A percentile compares a stretch with the other conserved stretches of the same genome.
Conservation (phyloP, 495 filamentous ascomycete species). For the Penicillium angulare region DNA sequence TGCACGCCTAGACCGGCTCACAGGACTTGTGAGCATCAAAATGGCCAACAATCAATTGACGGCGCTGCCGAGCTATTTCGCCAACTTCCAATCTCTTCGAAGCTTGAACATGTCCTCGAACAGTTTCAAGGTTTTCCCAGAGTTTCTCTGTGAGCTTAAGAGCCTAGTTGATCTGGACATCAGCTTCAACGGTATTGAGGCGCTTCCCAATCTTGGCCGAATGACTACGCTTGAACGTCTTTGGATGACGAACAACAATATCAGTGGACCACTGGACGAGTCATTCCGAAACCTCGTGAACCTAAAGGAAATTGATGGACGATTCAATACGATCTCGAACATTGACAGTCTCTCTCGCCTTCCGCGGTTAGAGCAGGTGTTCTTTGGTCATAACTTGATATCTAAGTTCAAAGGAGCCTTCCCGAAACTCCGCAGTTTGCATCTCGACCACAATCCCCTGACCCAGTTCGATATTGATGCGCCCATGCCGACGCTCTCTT, state of each 20-base stretch:
- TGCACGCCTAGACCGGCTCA: constrained; percentile 67
- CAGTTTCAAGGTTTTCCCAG: constrained; percentile 77
- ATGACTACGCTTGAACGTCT: constrained; percentile 79
- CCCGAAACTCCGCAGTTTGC: constrained; percentile 74
- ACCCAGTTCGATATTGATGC: constrained; percentile 84
- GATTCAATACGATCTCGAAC: constrained; percentile 82
- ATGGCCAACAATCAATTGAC: constrained; percentile 88
- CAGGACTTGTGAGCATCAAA: constrained; percentile 83
- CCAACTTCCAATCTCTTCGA: constrained; percentile 68
- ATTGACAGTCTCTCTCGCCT: constrained; percentile 82
- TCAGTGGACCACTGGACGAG: constrained; percentile 69
- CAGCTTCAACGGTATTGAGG: constrained; percentile 88
- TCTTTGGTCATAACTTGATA: constrained; percentile 86
- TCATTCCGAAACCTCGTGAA: constrained; percentile 68
- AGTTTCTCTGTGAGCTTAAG: constrained; percentile 76
- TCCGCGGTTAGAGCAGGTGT: constrained; percentile 81
- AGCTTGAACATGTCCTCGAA: constrained; percentile 92
- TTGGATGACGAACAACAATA: constrained; percentile 91
- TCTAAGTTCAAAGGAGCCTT: constrained; percentile 86
- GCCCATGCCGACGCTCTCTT: constrained; percentile 75
- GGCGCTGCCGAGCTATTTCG: constrained; percentile 75
- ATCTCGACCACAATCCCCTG: constrained; percentile 88
- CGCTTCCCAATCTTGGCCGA: constrained; percentile 74
- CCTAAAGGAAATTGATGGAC: constrained; percentile 87
- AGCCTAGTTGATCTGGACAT: constrained; percentile 91